These are phyloP conservation scores for Paramecium caudatum DNA, from an alignment of 73 alveolate genomes.

Conservation along the genomic window DNA sequence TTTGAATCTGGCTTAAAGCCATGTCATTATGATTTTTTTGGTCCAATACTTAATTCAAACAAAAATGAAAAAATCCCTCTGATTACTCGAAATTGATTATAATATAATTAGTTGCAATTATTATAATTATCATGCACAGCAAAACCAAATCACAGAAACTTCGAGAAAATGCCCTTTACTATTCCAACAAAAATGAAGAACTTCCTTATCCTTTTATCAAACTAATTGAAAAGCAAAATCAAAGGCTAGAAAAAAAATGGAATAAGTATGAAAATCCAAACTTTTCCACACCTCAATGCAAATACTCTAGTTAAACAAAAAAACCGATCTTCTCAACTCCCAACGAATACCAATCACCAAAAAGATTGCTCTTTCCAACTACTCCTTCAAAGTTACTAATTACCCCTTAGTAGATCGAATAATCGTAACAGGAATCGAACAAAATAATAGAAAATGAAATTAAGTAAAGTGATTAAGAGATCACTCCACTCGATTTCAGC, in stretches of 20 bases:
- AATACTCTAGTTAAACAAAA: slow-evolving; percentile 7
- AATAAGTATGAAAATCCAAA: not conserved
- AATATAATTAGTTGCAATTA: too few relatives aligned
- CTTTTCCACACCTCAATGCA: not conserved
- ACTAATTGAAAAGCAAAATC: not conserved
- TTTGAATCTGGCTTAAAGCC: too few relatives aligned
- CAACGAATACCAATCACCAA: not conserved
- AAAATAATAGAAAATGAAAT: not conserved
- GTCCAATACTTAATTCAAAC: too few relatives aligned
- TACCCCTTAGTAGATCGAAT: not conserved
- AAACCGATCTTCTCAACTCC: not conserved
- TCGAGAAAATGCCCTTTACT: slow-evolving; percentile 15
- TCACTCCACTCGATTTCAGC: not conserved
- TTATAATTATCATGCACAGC: too few relatives aligned
- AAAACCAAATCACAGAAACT: not conserved
- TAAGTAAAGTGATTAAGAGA: not conserved
- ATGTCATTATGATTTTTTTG: too few relatives aligned
- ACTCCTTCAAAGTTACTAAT: not conserved
- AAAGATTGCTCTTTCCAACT: not conserved
- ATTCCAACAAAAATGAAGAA: not conserved
- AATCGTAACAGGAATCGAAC: not conserved
- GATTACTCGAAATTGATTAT: too few relatives aligned
- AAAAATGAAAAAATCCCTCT: too few relatives aligned
- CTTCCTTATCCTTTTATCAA: not conserved
- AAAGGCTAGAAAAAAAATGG: slow-evolving; percentile 18